Base-by-base conservation (phyloP, 495 filamentous ascomycete genomes). In the Aspergillus ostianus region DNA sequence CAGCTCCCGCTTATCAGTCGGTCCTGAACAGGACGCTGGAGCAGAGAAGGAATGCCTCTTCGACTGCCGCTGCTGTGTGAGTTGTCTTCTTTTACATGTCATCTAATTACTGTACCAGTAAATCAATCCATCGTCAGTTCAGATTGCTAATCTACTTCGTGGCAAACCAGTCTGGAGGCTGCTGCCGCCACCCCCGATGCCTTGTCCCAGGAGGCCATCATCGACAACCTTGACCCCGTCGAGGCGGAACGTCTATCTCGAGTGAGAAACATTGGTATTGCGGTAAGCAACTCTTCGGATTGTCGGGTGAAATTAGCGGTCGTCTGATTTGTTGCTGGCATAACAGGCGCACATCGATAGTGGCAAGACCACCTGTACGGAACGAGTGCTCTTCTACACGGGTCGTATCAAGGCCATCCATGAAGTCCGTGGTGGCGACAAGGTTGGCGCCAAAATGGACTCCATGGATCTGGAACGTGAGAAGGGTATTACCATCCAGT, bases 391-490 rank as follows among this genome's bases (percentile, higher is more conserved):
- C 59, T 99, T 91, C 83, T 99, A 99, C 75, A 99, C 95, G 29
- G 95, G 95, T 59, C 87, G 94, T 69, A 95, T 96, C 77, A 93
- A 93, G 70, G 84, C 92, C 6, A 98, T 99, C 64, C 95, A 99
- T 76, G 95, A 99, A 77, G 95, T 99, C 30, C 85, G 95, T 62
- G 95, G 95, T 41, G 91, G 91, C 65, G 95, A 99, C 79, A 85
- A 88, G 44, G 92, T 98, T 19, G 95, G 95, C 65, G 95, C 95
- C 50, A 99, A 99, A 79, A 99, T 99, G 95, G 95, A 99, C 81
- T 97, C 92, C 9, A 99, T 99, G 95, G 95, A 98, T 52, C 77
- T 99, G 62, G 95, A 99, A 75, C 83, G 94, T 70, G 94, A 98
- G 70, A 94, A 97, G 81, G 94, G 94, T 70, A 98, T 98, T 71